Base-by-base conservation (phyloP, 768 basidiomycete genomes). In the Kwoniella dejecticola region DNA sequence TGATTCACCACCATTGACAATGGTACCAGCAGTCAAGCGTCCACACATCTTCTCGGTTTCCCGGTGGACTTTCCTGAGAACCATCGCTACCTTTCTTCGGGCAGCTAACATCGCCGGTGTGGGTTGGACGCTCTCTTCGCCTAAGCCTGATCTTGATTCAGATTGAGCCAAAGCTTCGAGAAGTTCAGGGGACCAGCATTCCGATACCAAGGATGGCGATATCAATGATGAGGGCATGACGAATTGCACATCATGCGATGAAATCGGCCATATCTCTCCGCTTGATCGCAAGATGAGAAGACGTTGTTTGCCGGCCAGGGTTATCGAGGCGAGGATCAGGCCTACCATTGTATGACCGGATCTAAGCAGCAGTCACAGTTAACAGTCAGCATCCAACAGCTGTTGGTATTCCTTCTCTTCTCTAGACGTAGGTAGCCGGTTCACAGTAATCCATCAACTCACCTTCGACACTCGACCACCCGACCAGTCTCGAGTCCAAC, bases 31-130 rank as follows among this genome's bases (percentile, higher is more conserved):
- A 17, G 76, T 66, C 11, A 81, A 67, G 17, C 72, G 61, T 40
- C 78, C 75, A 58, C 68, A 70, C 24, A 81, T 80, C 36, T 69
- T 74, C 46, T 88, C 85, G 5, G 86, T 74, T 0, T 78, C 76
- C 38, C 80, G 81, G 56, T 84, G 82, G 23, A 89, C 71, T 4
- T 81, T 77, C 19, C 86, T 84, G 21, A 91, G 69, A n/a, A 79
- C 81, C 68, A 82, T 84, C 24, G 90, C 81, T 19, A 88, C 83
- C 54, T 85, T 82, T 3, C 89, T 82, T 2, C 91, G 83, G 2
- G 90, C 89, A 26, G 80, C 78, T 48, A 83, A 75, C 60, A 88
- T 70, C 17, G 59, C 62, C 24, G 41, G n/a, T 3, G 53, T 41
- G 13, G 61, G 61, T 40, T 50, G 62, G 21, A 55, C 55, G 5